phyloP scores from a whole-genome alignment of 2,329 filamentous ascomycete species.

The Penicillium sp. region DNA sequence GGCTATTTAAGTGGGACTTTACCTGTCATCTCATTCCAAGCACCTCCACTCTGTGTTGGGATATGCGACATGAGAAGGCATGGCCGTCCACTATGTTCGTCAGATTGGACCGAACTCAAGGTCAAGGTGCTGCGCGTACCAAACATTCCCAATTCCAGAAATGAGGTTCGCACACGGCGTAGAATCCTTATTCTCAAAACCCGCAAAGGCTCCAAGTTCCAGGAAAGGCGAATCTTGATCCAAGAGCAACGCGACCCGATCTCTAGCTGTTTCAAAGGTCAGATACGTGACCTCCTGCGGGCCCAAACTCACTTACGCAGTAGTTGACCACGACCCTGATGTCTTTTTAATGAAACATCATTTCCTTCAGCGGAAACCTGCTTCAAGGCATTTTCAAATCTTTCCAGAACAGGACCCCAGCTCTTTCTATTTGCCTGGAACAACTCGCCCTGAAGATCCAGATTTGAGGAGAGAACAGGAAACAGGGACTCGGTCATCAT shows the following conservation, averaged over 20 bases:
- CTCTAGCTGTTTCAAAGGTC: slow-evolving; percentile 31
- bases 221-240: slow-evolving; percentile 44
- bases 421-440: slow-evolving; percentile 20
- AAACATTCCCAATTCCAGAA: slow-evolving; percentile 39
- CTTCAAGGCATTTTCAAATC: slow-evolving; percentile 30
- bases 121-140: slow-evolving; percentile 1
- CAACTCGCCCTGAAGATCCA: slow-evolving; percentile 21
- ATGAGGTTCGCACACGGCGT: slow-evolving; percentile 40
- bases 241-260: slow-evolving; percentile 39
- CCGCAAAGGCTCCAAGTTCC: slow-evolving; percentile 41
- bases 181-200: slow-evolving; percentile 35
- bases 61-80: slow-evolving; percentile 45
- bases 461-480: slow-evolving; percentile 12
- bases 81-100: slow-evolving; percentile 29
- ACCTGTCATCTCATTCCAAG: slow-evolving; percentile 47
- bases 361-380: slow-evolving; percentile 33
- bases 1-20: background rate
- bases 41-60: slow-evolving; percentile 44
- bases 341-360: slow-evolving; percentile 27
- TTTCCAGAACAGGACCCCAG: slow-evolving; percentile 35
- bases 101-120: background rate
- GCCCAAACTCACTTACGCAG: slow-evolving; percentile 18
- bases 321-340: slow-evolving; percentile 30
- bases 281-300: background rate
- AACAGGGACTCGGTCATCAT: slow-evolving; percentile 19